These are phyloP conservation scores for Stachybotrys echinatus DNA, from an alignment of 2,329 filamentous ascomycete species.

Conservation along the genomic window DNA sequence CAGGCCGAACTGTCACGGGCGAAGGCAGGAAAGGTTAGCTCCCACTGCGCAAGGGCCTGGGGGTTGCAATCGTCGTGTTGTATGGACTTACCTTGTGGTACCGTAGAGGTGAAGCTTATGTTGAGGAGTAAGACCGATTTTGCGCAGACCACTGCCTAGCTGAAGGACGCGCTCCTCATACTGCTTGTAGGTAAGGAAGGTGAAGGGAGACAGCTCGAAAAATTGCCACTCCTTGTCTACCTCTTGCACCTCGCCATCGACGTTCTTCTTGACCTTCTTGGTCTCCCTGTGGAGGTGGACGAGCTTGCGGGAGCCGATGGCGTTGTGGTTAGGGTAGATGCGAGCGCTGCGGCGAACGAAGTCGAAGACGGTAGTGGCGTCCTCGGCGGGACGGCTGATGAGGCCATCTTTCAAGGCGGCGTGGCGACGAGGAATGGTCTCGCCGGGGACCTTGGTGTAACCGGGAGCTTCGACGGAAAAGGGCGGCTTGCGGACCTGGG, in stretches of 20 bases:
- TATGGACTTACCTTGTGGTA: constrained; percentile 62
- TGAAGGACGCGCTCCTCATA: constrained; percentile 67
- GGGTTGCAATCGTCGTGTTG: background rate
- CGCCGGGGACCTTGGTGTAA: constrained; percentile 64
- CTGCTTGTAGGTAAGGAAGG: constrained; percentile 73
- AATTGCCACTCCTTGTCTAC: constrained; percentile 90
- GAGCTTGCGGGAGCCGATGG: constrained; percentile 67
- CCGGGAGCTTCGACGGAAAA: constrained; percentile 71
- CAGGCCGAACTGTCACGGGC: constrained; percentile 47
- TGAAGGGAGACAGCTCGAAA: constrained; percentile 76
- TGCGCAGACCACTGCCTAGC: constrained; percentile 67
- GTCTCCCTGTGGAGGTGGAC: constrained; percentile 75
- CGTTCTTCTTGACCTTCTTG: constrained; percentile 84
- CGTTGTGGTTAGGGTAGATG: constrained; percentile 56
- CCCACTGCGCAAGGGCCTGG: no score
- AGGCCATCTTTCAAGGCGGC: constrained; percentile 66
- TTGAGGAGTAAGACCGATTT: constrained; percentile 62
- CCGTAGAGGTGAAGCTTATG: constrained; percentile 78
- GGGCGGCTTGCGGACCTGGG: constrained; percentile 63
- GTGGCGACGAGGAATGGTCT: constrained; percentile 79
- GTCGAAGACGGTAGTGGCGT: constrained; percentile 73
- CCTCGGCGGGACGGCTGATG: constrained; percentile 57
- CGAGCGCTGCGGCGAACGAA: constrained; percentile 66
- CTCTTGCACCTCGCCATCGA: constrained; percentile 73
- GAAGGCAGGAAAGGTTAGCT: background rate